Percentiles rank a stretch among this genome's conserved stretches.
These are phyloP conservation scores for Colletotrichum endophyticum DNA, from an alignment of 2,329 filamentous ascomycete genomes.

Conservation along the genomic window DNA sequence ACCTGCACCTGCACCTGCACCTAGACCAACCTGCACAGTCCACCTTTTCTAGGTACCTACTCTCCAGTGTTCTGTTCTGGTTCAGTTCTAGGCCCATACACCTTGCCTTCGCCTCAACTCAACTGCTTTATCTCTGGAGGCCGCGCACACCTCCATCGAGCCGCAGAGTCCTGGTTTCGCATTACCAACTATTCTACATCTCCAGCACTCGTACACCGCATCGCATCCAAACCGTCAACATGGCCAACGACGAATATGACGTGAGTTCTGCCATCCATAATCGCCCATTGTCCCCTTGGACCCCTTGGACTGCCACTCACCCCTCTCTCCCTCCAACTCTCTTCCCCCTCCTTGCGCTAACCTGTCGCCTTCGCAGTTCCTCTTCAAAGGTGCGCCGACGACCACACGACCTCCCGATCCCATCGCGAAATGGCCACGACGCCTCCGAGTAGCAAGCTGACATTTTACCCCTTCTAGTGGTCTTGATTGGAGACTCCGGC, in stretches of 20 bases:
- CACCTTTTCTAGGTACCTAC: neutral
- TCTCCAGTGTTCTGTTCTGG: conserved; percentile 15
- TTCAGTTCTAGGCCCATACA: conserved; percentile 21
- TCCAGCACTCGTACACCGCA: conserved; percentile 23
- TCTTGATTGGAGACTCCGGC: conserved; percentile 98
- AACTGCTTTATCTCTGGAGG: conserved; percentile 21
- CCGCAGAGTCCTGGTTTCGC: conserved; percentile 18
- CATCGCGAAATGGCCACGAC: neutral
- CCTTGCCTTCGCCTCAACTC: conserved; percentile 18
- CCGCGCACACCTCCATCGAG: conserved; percentile 21
- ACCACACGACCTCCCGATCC: conserved; percentile 26
- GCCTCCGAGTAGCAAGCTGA: conserved; percentile 28
- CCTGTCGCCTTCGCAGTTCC: conserved; percentile 68
- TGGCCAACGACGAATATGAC: conserved; percentile 99
- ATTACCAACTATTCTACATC: conserved; percentile 27
- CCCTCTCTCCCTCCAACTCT: conserved; percentile 27
- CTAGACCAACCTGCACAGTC: neutral
- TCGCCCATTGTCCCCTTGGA: neutral
- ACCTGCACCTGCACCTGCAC: neutral
- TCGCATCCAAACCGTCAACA: conserved; percentile 53
- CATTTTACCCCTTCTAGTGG: conserved; percentile 63
- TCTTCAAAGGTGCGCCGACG: conserved; percentile 85
- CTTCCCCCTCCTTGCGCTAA: conserved; percentile 24
- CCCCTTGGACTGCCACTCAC: neutral
- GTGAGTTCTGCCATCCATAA: conserved; percentile 59